phyloP scores from a whole-genome alignment of 2,329 filamentous ascomycete genomes.

The Shiraia bambusicola region DNA sequence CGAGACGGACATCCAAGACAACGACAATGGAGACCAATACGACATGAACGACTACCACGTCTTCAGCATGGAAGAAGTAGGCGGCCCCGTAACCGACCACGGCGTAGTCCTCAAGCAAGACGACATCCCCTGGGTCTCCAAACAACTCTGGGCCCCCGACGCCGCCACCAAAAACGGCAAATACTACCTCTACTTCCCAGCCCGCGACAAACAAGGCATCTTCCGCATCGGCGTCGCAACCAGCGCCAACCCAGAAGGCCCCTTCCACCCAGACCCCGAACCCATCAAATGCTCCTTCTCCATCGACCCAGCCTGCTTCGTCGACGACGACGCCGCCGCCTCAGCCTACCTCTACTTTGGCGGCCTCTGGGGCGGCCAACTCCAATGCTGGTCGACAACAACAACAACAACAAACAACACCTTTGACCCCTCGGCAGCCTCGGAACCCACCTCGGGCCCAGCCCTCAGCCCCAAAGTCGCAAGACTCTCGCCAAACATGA shows the following conservation, averaged over 20 bases:
- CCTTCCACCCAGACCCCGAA: constrained; percentile 65
- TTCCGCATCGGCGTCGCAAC: constrained; percentile 76
- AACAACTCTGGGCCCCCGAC: constrained; percentile 81
- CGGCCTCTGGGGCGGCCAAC: constrained; percentile 77
- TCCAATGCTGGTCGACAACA: constrained; percentile 67
- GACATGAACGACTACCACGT: constrained; percentile 86
- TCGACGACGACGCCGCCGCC: constrained; percentile 67
- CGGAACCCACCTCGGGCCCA: constrained; percentile 40
- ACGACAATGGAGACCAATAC: constrained; percentile 84
- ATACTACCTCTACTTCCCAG: constrained; percentile 78
- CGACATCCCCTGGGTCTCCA: constrained; percentile 74
- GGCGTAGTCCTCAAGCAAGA: constrained; percentile 65
- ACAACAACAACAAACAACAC: no score
- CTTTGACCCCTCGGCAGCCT: no score
- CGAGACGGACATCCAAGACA: constrained; percentile 71
- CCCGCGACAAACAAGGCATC: constrained; percentile 66
- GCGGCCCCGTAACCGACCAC: constrained; percentile 67
- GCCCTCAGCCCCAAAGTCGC: constrained; percentile 70
- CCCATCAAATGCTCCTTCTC: constrained; percentile 70
- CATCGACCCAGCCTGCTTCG: constrained; percentile 75
- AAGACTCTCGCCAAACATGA: constrained; percentile 66
- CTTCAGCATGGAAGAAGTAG: constrained; percentile 62
- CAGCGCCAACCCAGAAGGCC: constrained; percentile 64
- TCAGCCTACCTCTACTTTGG: constrained; percentile 73
- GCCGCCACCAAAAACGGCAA: constrained; percentile 68